These are phyloP conservation scores for Fusarium heterosporum DNA, from an alignment of 2,329 filamentous ascomycete species.

Conservation along the genomic window DNA sequence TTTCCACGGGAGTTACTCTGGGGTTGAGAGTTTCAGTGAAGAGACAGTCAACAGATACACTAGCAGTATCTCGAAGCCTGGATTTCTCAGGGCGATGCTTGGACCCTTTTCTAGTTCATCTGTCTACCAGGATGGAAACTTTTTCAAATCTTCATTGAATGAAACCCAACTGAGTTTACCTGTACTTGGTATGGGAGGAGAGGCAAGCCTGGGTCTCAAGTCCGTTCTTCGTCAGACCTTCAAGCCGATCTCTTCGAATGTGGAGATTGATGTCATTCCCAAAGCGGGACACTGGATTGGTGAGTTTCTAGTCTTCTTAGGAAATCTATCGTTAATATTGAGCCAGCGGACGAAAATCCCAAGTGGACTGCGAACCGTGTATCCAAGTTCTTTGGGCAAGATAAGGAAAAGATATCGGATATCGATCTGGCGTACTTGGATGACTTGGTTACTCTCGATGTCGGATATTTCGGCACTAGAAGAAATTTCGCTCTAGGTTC, in stretches of 20 bases:
- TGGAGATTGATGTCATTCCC: conserved; percentile 40
- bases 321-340: neutral
- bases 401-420: conserved; percentile 1
- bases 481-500: conserved; percentile 4
- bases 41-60: conserved; percentile 56
- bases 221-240: conserved; percentile 6
- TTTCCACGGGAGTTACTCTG: conserved; percentile 58
- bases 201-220: conserved; percentile 42
- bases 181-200: conserved; percentile 44
- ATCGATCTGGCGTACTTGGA: conserved; percentile 36
- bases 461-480: conserved; percentile 28
- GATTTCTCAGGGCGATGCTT: conserved; percentile 56
- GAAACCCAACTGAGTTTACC: conserved; percentile 26
- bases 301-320: neutral
- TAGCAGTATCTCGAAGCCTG: conserved; percentile 56
- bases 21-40: conserved; percentile 52
- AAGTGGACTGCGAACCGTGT: conserved; percentile 39
- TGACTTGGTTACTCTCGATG: conserved; percentile 36
- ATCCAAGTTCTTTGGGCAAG: conserved; percentile 27
- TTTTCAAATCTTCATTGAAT: conserved; percentile 51
- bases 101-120: conserved; percentile 51
- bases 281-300: conserved; percentile 48
- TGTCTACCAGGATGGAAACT: conserved; percentile 50
- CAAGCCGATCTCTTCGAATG: conserved; percentile 20
- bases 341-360: conserved; percentile 44